These are phyloP conservation scores for Cryptococcus floricola DNA, from an alignment of 1,284 basidiomycete species.

Conservation along the genomic window DNA sequence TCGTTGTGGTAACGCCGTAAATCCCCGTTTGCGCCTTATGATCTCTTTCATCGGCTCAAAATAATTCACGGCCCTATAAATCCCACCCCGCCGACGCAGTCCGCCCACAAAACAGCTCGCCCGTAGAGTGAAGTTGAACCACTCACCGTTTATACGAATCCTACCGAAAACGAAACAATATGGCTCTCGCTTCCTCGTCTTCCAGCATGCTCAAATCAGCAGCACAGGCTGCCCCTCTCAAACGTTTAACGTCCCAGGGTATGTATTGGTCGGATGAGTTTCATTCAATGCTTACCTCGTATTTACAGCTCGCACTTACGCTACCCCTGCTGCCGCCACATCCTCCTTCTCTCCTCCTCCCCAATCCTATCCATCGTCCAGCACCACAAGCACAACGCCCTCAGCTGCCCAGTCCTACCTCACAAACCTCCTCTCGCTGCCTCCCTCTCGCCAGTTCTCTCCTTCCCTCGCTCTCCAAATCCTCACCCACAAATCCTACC, in stretches of 20 bases:
- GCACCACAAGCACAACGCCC: constrained; percentile 7
- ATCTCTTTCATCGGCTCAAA: too few relatives aligned
- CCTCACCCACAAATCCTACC: constrained; percentile 48
- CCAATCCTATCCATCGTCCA: neutral
- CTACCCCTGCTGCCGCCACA: constrained; percentile 6
- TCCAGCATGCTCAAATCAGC: constrained; percentile 1
- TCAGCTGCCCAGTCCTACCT: constrained; percentile 36
- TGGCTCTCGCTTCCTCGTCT: constrained; percentile 16
- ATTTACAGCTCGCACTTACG: constrained; percentile 2
- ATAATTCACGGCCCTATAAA: too few relatives aligned
- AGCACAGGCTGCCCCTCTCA: neutral
- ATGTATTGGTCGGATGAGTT: neutral
- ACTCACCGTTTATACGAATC: too few relatives aligned
- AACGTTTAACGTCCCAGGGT: neutral
- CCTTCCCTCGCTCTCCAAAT: constrained; percentile 44
- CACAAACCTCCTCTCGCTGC: constrained; percentile 36
- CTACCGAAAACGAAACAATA: neutral
- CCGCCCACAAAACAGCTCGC: too few relatives aligned
- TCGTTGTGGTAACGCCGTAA: too few relatives aligned
- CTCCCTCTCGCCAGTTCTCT: constrained; percentile 35
- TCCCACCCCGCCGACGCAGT: too few relatives aligned
- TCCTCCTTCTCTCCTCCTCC: neutral
- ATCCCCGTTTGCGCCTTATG: too few relatives aligned
- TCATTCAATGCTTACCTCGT: neutral
- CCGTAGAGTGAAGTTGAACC: too few relatives aligned